Evolutionary conservation across 495 filamentous ascomycete species (phyloP), one percentile per base, ranked within the genome.

Genomic region (Aspergillus egyptiacus): DNA sequence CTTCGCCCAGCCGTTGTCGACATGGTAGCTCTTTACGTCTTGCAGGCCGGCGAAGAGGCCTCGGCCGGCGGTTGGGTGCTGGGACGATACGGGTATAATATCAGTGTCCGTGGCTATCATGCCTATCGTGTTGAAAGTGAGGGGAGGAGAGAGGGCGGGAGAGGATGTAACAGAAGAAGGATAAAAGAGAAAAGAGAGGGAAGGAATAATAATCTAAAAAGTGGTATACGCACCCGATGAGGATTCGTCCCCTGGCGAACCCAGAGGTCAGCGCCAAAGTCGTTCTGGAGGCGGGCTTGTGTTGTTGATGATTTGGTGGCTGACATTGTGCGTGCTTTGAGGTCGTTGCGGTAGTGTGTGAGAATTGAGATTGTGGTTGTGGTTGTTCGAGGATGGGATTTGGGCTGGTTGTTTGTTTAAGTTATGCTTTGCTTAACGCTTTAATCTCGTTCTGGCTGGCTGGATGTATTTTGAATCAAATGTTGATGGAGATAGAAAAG

Each of bases 21-120:
- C 70, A 10, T 70, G 71, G 42, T 74, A 74, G 45, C 63, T 58
- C 53, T 74, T 74, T 10, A 56, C 55, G 35, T 74, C 70, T 45
- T 74, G 70, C 5, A 74, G 58, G 5, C 70, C 70, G 31, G 70
- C 68, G 51, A 74, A 74, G 38, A 74, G 66, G 20, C 70, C 70
- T 11, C 70, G 63, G 39, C 70, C 70, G 13, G 60, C 54, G 7
- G 67, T 70, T 23, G 66, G 36, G 34, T 59, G 64, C 67, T 70
- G 27, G n/a, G n/a, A n/a, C n/a, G n/a, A n/a, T n/a, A n/a, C n/a
- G n/a, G n/a, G n/a, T n/a, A n/a, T n/a, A n/a, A n/a, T n/a, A n/a
- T n/a, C n/a, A n/a, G n/a, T n/a, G n/a, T n/a, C n/a, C n/a, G n/a
- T n/a, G n/a, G n/a, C n/a, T n/a, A n/a, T n/a, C n/a, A n/a, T n/a